Evolutionary conservation across 176 grass and related monocot genomes (phyloP), one percentile per base, ranked within the genome.

Genomic region (Carex parvula): DNA sequence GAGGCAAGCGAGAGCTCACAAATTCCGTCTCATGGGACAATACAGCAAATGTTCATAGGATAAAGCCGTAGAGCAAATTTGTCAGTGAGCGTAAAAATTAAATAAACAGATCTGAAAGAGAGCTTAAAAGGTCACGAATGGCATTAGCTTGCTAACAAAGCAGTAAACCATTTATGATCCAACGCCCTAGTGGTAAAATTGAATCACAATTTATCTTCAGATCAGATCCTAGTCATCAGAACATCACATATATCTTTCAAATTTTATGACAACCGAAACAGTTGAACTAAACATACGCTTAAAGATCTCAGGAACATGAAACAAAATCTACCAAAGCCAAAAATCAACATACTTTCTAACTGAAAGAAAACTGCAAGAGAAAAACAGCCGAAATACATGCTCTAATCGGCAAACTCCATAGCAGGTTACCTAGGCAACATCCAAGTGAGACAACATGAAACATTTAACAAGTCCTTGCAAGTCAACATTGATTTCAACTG

Each of bases 211-310:
- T 74, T 29, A 41, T 56, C 48, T 30, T n/a, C n/a, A n/a, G n/a
- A n/a, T 24, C 48, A 32, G 10, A 77, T 32, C 22, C 48, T 55
- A 77, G 50, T 55, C 12, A 9, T 15, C 21, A 77, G 5, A 56
- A 30, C 71, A 75, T 75, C 42, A 52, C 20, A 13, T 33, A 7
- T 16, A 67, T 50, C 69, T 72, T 72, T 21, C 32, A 22, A 48
- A 71, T 46, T 17, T 71, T 71, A 71, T 73, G 16, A 73, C 37
- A 52, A 22, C 70, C 11, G 14, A 74, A 26, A 55, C 14, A 74
- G 6, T 50, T 6, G 13, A 75, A 54, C 46, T 76, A 55, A 77
- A 33, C 50, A 98, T 86, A 39, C 4, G 5, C 37, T 39, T 54
- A 76, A 76, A 54, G 72, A 56, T 14, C 5, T 55, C 22, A 3